Conservation (phyloP, 2,329 filamentous ascomycete genomes). For the Aureobasidium sp. region DNA sequence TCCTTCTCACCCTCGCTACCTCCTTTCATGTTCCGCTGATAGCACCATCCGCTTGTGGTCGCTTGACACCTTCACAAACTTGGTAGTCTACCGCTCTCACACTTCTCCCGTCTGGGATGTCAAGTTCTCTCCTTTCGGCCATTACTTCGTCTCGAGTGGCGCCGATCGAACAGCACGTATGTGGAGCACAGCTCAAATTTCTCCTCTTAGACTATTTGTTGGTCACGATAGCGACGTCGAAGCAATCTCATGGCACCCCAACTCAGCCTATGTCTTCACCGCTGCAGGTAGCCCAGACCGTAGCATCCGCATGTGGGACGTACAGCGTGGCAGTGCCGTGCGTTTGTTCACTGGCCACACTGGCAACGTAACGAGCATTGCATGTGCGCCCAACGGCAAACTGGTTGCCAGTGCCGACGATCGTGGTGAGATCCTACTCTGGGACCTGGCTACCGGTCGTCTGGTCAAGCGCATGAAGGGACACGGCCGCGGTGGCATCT, state of each 20-base stretch:
- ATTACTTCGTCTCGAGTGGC: constrained; percentile 85
- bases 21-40: constrained; percentile 82
- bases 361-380: constrained; percentile 74
- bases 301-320: constrained; percentile 93
- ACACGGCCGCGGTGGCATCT: constrained; percentile 87
- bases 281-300: constrained; percentile 70
- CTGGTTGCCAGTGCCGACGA: constrained; percentile 86
- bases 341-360: constrained; percentile 88
- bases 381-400: constrained; percentile 81
- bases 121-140: constrained; percentile 83
- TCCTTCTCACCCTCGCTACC: constrained; percentile 48
- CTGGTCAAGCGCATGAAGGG: constrained; percentile 88
- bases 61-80: constrained; percentile 79
- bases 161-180: constrained; percentile 85
- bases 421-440: constrained; percentile 83
- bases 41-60: constrained; percentile 88
- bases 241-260: constrained; percentile 86
- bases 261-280: constrained; percentile 88
- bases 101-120: constrained; percentile 83
- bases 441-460: constrained; percentile 82
- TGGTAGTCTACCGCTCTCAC: constrained; percentile 91
- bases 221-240: constrained; percentile 94
- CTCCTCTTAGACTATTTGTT: constrained; percentile 76
- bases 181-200: constrained; percentile 89
- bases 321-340: constrained; percentile 78